Percentiles rank a stretch among this genome's conserved stretches.
These are phyloP conservation scores for Candida ortonii DNA, from an alignment of 805 yeast species.

Conservation along the genomic window DNA sequence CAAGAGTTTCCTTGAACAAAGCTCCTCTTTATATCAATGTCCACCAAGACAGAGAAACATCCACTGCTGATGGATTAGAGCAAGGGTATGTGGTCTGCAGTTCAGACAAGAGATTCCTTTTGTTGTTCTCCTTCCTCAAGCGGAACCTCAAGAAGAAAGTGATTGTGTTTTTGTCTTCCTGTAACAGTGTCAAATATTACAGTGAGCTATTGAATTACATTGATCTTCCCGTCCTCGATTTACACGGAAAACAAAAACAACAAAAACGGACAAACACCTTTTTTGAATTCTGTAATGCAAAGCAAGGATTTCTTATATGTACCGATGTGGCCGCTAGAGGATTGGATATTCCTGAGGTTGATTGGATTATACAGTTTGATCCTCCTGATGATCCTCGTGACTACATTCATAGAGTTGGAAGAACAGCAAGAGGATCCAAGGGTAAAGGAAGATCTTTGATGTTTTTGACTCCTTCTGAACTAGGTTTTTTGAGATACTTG, in stretches of 20 bases:
- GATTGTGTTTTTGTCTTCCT: slow-evolving; percentile 92
- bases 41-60: slow-evolving; percentile 73
- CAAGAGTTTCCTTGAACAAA: slow-evolving; percentile 89
- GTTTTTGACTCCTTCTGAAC: slow-evolving; percentile 92
- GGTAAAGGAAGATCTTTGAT: slow-evolving; percentile 93
- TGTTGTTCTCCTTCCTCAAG: slow-evolving; percentile 89
- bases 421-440: slow-evolving; percentile 91
- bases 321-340: slow-evolving; percentile 99
- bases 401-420: slow-evolving; percentile 97
- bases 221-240: slow-evolving; percentile 92
- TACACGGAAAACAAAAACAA: slow-evolving; percentile 98
- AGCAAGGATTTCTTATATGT: slow-evolving; percentile 87
- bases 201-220: slow-evolving; percentile 94
- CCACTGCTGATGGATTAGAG: slow-evolving; percentile 95
- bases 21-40: slow-evolving; percentile 95
- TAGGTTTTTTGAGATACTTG: slow-evolving; percentile 90
- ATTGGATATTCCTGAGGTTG: slow-evolving; percentile 95
- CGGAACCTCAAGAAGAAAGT: slow-evolving; percentile 88
- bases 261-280: slow-evolving; percentile 98
- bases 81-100: slow-evolving; percentile 99
- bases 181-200: slow-evolving; percentile 95
- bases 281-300: slow-evolving; percentile 97
- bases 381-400: slow-evolving; percentile 99
- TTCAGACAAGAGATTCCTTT: slow-evolving; percentile 86
- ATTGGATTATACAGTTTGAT: slow-evolving; percentile 98